phyloP scores from a whole-genome alignment of 2,329 filamentous ascomycete genomes.

The Bimuria novae-zelandiae region DNA sequence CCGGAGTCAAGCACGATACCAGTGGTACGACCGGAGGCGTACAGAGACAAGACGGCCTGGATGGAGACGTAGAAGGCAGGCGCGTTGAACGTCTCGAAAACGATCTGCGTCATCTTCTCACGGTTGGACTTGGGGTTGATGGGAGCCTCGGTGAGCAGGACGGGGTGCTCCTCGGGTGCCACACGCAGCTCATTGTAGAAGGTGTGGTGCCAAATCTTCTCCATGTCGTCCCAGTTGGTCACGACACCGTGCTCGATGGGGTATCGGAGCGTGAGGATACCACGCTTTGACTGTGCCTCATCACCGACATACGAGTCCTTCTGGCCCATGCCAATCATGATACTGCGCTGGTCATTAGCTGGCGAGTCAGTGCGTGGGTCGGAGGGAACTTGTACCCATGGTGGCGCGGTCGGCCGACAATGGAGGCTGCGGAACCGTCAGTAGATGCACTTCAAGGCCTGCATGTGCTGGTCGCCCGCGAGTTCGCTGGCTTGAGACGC shows the following conservation, averaged over 20 bases:
- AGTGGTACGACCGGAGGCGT: constrained; percentile 99
- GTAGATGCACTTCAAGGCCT: constrained; percentile 24
- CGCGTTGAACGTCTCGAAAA: constrained; percentile 99
- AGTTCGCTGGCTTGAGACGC: constrained; percentile 13
- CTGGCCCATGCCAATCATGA: constrained; percentile 99
- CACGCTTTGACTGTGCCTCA: constrained; percentile 99
- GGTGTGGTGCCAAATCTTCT: constrained; percentile 99
- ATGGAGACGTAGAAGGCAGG: constrained; percentile 99
- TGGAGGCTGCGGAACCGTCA: constrained; percentile 72
- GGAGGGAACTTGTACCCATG: constrained; percentile 79
- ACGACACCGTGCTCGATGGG: constrained; percentile 99
- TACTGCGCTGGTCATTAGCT: constrained; percentile 65
- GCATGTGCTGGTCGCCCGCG: neutral
- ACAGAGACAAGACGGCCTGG: constrained; percentile 98
- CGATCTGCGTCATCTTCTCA: constrained; percentile 99
- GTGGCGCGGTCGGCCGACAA: constrained; percentile 98
- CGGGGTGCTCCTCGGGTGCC: constrained; percentile 98
- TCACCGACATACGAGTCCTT: constrained; percentile 99
- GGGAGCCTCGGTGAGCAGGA: constrained; percentile 97
- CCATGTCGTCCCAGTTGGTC: constrained; percentile 99
- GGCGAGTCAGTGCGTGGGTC: constrained; percentile 21
- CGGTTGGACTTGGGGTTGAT: constrained; percentile 99
- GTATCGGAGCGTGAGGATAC: constrained; percentile 99
- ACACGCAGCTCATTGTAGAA: constrained; percentile 99
- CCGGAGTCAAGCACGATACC: constrained; percentile 99